A percentile compares a stretch with the other conserved stretches of the same genome.
phyloP scores from a whole-genome alignment of 2,329 filamentous ascomycete genomes.

The Cercospora sojina region DNA sequence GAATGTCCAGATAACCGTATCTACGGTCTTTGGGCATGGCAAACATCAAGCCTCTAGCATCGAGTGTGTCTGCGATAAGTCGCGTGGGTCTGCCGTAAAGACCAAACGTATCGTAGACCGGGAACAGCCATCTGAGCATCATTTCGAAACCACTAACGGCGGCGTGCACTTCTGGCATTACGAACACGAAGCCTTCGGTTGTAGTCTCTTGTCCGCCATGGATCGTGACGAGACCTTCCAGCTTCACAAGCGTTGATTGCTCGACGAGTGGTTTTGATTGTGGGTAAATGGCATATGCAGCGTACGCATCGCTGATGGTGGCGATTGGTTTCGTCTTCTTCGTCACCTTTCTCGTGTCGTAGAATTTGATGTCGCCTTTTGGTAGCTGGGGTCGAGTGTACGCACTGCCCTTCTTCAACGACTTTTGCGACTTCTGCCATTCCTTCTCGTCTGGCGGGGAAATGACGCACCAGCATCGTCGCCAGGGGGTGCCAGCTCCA shows the following conservation, averaged over 20 bases:
- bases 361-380: slow-evolving; percentile 92
- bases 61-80: slow-evolving; percentile 81
- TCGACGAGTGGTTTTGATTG: slow-evolving; percentile 93
- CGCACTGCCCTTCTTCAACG: slow-evolving; percentile 74
- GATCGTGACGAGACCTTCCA: slow-evolving; percentile 87
- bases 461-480: slow-evolving; percentile 94
- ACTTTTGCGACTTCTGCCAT: slow-evolving; percentile 77
- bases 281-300: slow-evolving; percentile 92
- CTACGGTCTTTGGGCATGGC: slow-evolving; percentile 86
- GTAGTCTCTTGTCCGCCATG: slow-evolving; percentile 71
- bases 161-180: slow-evolving; percentile 94
- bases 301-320: slow-evolving; percentile 84
- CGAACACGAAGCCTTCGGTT: slow-evolving; percentile 91
- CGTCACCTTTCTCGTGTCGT: slow-evolving; percentile 83
- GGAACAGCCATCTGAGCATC: slow-evolving; percentile 88
- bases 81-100: slow-evolving; percentile 87
- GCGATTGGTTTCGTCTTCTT: slow-evolving; percentile 91
- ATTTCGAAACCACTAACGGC: slow-evolving; percentile 93
- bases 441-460: slow-evolving; percentile 93
- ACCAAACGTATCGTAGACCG: slow-evolving; percentile 87
- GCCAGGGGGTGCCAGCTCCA: slow-evolving; percentile 92
- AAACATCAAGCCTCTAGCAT: slow-evolving; percentile 92
- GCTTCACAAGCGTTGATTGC: slow-evolving; percentile 87
- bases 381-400: slow-evolving; percentile 75
- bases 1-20: slow-evolving; percentile 86